Conservation (phyloP, 305 asterid species). For the Solanum aculeatissimum region DNA sequence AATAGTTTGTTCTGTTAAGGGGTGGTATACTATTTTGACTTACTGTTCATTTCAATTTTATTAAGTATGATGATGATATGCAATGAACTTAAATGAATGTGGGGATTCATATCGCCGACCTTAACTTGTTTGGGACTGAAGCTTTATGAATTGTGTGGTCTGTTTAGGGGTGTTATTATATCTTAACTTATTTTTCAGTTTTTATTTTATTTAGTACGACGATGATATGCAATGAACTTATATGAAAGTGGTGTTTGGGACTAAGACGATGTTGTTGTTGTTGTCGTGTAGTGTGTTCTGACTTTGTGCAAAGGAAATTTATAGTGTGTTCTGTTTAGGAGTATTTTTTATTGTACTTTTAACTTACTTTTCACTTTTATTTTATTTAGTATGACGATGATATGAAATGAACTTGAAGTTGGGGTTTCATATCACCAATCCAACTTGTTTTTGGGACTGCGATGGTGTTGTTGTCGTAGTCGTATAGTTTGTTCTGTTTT, state of each 20-base stretch:
- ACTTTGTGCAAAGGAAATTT: background rate
- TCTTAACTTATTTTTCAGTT: background rate
- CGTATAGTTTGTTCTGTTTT: no score
- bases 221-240: background rate
- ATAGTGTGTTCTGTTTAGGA: background rate
- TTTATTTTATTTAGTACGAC: background rate
- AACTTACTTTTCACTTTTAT: background rate
- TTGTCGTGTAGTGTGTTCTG: background rate
- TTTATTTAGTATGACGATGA: background rate
- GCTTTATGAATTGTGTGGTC: background rate
- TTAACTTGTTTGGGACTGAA: background rate
- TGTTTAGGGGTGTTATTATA: background rate
- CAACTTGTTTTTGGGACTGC: background rate
- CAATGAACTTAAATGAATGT: background rate
- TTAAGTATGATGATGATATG: background rate
- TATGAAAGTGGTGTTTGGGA: background rate
- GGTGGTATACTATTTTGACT: background rate
- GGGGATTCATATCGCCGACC: background rate
- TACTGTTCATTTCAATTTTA: background rate
- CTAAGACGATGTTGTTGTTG: conserved; percentile 5
- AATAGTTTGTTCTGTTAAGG: background rate
- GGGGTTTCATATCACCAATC: background rate
- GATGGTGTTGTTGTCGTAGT: background rate
- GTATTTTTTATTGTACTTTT: background rate
- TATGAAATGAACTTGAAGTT: background rate